Evolutionary conservation across 768 basidiomycete genomes (phyloP).

Genomic region (Tricholoma sp.): DNA sequence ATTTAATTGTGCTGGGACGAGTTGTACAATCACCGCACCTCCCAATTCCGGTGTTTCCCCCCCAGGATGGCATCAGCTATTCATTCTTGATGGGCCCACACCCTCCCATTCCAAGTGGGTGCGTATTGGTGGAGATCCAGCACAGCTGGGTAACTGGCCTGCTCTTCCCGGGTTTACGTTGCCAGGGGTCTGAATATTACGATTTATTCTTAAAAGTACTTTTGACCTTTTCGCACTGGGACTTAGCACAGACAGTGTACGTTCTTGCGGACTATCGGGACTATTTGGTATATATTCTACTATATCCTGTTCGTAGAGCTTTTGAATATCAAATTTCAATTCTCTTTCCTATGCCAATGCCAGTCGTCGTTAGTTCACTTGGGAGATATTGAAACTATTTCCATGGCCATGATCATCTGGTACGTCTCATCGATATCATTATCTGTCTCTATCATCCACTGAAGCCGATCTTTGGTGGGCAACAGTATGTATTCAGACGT

Average conservation of each 20-base stretch:
- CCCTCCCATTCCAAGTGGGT: constrained; percentile 74
- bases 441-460: too few species aligned
- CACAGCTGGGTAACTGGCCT: constrained; percentile 68
- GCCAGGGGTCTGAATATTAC: constrained; percentile 50
- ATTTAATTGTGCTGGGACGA: constrained; percentile 62
- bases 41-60: constrained; percentile 64
- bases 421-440: too few species aligned
- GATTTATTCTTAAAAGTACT: background rate
- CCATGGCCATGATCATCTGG: too few species aligned
- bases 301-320: background rate
- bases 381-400: too few species aligned
- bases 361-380: too few species aligned
- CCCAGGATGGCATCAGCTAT: constrained; percentile 75
- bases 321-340: too few species aligned
- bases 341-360: background rate
- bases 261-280: background rate
- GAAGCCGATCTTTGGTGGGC: too few species aligned
- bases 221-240: constrained; percentile 1
- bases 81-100: constrained; percentile 72
- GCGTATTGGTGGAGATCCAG: constrained; percentile 75
- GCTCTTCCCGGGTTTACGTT: constrained; percentile 58
- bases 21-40: constrained; percentile 74
- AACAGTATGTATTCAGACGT: too few species aligned
- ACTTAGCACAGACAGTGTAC: background rate
- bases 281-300: background rate